These are phyloP conservation scores for Dipodascus albidus DNA, from an alignment of 805 yeast species.

Conservation along the genomic window DNA sequence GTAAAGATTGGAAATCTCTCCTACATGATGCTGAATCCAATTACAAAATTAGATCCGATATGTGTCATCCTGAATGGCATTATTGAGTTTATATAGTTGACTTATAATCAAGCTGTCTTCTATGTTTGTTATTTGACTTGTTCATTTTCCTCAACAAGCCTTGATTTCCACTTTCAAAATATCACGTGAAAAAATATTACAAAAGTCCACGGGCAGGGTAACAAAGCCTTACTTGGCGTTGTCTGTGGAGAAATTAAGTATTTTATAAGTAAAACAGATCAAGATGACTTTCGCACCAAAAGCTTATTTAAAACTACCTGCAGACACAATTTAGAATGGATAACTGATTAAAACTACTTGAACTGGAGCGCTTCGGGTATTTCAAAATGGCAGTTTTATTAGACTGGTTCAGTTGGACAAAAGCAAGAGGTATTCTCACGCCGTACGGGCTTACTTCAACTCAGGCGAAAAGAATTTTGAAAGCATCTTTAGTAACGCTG, in stretches of 20 bases:
- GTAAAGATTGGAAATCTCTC: constrained; percentile 1
- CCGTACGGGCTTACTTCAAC: constrained; percentile 4
- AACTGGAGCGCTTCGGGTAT: not conserved
- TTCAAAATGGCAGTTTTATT: not conserved
- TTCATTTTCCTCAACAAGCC: too few relatives aligned
- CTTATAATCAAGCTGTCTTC: too few relatives aligned
- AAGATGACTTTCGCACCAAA: too few relatives aligned
- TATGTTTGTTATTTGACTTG: too few relatives aligned
- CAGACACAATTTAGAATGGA: not conserved
- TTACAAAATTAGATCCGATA: constrained; percentile 4
- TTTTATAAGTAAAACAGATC: too few relatives aligned
- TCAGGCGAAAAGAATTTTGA: constrained; percentile 11
- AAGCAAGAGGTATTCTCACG: not conserved
- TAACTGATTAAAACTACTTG: not conserved
- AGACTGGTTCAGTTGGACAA: not conserved
- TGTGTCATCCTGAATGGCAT: constrained; percentile 6
- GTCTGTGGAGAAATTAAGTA: too few relatives aligned
- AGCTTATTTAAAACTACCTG: too few relatives aligned
- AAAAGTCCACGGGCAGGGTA: too few relatives aligned
- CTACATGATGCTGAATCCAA: constrained; percentile 5
- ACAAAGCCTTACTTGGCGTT: too few relatives aligned
- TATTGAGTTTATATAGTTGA: too few relatives aligned
- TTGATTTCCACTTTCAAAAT: too few relatives aligned
- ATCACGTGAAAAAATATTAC: too few relatives aligned
- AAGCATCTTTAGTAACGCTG: constrained; percentile 8